These are phyloP conservation scores for Podila verticillata DNA, from an alignment of 192 early-diverging fungal species.

Conservation along the genomic window DNA sequence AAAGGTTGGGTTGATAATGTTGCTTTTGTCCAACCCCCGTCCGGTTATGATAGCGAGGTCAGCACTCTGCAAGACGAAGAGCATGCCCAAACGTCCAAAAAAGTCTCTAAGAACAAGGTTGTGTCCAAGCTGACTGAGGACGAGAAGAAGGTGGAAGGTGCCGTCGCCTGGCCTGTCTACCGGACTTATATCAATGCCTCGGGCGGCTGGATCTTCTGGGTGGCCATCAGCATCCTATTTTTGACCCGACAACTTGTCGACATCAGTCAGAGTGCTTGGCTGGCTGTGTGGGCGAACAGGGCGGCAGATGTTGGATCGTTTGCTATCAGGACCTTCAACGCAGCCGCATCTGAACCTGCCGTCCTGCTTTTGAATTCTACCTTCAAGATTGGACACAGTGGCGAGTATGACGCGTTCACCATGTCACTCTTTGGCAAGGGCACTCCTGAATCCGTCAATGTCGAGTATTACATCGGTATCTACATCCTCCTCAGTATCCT, in stretches of 20 bases:
- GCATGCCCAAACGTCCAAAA: constrained; percentile 47
- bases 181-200: constrained; percentile 76
- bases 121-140: constrained; percentile 74
- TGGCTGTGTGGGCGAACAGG: constrained; percentile 63
- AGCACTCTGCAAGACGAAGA: constrained; percentile 49
- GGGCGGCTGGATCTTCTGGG: constrained; percentile 71
- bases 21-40: not conserved
- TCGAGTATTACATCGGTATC: constrained; percentile 68
- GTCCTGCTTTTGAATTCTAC: constrained; percentile 10
- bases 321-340: constrained; percentile 9
- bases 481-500: constrained; percentile 68
- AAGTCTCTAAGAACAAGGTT: constrained; percentile 45
- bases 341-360: not conserved
- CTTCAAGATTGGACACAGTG: constrained; percentile 4
- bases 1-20: constrained; percentile 58
- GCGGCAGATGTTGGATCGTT: constrained; percentile 18
- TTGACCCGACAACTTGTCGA: constrained; percentile 52
- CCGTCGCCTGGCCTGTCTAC: constrained; percentile 82
- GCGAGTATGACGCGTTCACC: constrained; percentile 10
- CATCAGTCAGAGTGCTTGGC: constrained; percentile 66
- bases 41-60: constrained; percentile 39
- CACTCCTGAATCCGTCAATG: constrained; percentile 36
- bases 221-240: constrained; percentile 55
- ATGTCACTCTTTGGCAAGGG: constrained; percentile 5
- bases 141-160: constrained; percentile 85